Conservation (phyloP, 2,329 filamentous ascomycete species). For the Fusarium begoniae region DNA sequence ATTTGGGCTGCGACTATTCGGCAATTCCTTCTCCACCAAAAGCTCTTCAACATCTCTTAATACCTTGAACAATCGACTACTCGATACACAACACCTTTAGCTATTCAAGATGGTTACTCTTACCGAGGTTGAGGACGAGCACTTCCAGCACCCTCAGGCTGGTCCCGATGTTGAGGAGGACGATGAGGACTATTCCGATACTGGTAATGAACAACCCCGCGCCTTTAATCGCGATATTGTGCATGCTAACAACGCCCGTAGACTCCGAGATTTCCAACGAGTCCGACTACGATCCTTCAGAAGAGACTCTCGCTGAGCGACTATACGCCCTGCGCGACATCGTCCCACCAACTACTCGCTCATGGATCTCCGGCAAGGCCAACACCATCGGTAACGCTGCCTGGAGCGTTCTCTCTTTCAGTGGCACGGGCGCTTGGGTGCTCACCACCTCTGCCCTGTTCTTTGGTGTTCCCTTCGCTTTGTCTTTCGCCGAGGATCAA, state of each 20-base stretch:
- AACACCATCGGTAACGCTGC: slow-evolving; percentile 60
- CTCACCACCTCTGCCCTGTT: slow-evolving; percentile 89
- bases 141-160: slow-evolving; percentile 79
- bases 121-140: slow-evolving; percentile 95
- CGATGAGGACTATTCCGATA: slow-evolving; percentile 94
- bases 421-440: slow-evolving; percentile 90
- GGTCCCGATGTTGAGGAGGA: slow-evolving; percentile 84
- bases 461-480: slow-evolving; percentile 90
- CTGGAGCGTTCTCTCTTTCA: slow-evolving; percentile 71
- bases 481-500: slow-evolving; percentile 95
- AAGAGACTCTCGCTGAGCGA: slow-evolving; percentile 72
- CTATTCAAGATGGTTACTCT: slow-evolving; percentile 86
- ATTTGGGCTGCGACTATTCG: not conserved
- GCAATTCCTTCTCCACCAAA: not conserved
- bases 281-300: slow-evolving; percentile 70
- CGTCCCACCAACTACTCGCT: slow-evolving; percentile 75
- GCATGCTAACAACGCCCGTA: slow-evolving; percentile 53
- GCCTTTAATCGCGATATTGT: not conserved
- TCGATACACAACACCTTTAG: slow-evolving; percentile 16
- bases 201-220: slow-evolving; percentile 67
- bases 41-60: slow-evolving; percentile 12
- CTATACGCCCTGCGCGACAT: slow-evolving; percentile 79
- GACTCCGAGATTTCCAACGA: slow-evolving; percentile 88
- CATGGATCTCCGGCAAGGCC: slow-evolving; percentile 70
- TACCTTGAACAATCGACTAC: slow-evolving; percentile 10